These are phyloP conservation scores for Cornus florida DNA, from an alignment of 148 eudicot species.

Conservation along the genomic window DNA sequence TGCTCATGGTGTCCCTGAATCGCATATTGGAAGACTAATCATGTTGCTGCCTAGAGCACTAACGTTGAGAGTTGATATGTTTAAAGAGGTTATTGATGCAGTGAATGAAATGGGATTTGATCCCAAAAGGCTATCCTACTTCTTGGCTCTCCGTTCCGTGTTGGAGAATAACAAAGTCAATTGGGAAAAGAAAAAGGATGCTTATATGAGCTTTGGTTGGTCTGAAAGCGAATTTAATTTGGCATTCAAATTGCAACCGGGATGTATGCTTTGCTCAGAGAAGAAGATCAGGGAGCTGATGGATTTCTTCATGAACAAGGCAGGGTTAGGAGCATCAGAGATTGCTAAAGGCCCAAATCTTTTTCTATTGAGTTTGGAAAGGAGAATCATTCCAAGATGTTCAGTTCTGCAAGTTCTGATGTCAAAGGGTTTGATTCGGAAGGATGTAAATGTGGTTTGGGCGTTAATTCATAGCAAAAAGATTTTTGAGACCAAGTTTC, in stretches of 20 bases:
- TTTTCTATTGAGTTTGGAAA: background rate
- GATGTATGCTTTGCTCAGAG: too few species aligned
- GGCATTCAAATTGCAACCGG: too few species aligned
- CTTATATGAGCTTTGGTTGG: background rate
- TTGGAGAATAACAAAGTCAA: background rate
- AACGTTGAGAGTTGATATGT: background rate
- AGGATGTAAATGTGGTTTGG: background rate
- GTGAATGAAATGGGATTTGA: background rate
- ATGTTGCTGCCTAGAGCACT: background rate
- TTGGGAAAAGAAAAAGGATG: background rate
- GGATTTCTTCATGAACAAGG: background rate
- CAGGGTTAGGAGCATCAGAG: background rate
- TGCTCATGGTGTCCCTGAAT: background rate
- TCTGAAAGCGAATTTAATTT: too few species aligned
- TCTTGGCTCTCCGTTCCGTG: background rate
- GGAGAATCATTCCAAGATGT: too few species aligned
- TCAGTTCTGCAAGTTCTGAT: too few species aligned
- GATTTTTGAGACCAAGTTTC: background rate
- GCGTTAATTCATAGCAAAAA: background rate
- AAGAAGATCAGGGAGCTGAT: too few species aligned
- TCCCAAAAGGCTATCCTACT: background rate
- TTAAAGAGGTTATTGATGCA: background rate
- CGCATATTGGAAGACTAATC: background rate
- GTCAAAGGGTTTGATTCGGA: too few species aligned
- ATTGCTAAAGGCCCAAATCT: background rate